These are phyloP conservation scores for Sporobolus alterniflorus DNA, from an alignment of 202 grass and related monocot species.

Conservation along the genomic window DNA sequence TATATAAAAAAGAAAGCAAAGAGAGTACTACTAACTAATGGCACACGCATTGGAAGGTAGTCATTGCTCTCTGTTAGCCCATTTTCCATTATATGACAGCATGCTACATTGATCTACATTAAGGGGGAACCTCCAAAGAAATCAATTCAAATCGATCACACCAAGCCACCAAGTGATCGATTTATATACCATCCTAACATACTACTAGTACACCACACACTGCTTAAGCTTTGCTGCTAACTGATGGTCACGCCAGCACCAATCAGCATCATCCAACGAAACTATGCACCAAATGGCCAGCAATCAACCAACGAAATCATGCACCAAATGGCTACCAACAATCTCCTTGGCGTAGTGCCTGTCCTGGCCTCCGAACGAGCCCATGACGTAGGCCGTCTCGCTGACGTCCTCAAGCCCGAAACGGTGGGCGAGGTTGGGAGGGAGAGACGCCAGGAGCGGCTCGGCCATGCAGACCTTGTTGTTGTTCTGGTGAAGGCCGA, in stretches of 20 bases:
- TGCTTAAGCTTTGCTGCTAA: conserved; percentile 2
- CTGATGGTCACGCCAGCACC: not conserved
- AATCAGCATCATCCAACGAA: conserved; percentile 70
- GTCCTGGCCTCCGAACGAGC: conserved; percentile 72
- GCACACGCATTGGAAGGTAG: conserved; percentile 8
- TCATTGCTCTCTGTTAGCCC: conserved; percentile 25
- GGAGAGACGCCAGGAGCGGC: conserved; percentile 49
- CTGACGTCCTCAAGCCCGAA: conserved; percentile 86
- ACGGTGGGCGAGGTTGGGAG: conserved; percentile 74
- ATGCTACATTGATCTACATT: conserved; percentile 44
- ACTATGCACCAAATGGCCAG: no score
- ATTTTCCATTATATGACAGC: conserved; percentile 28
- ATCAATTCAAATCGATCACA: conserved; percentile 34
- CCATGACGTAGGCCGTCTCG: conserved; percentile 69
- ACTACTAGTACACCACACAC: conserved; percentile 44
- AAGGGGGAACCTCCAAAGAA: conserved; percentile 44
- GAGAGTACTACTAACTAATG: not conserved
- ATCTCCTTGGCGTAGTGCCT: conserved; percentile 84
- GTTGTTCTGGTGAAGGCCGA: conserved; percentile 95
- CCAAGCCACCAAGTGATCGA: conserved; percentile 38
- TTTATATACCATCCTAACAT: conserved; percentile 58
- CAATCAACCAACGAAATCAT: no score
- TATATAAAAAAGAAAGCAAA: no score
- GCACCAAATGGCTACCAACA: conserved; percentile 68
- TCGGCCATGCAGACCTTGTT: conserved; percentile 63